Evolutionary conservation across 176 grass and related monocot genomes (phyloP).

Genomic region (Areca catechu): DNA sequence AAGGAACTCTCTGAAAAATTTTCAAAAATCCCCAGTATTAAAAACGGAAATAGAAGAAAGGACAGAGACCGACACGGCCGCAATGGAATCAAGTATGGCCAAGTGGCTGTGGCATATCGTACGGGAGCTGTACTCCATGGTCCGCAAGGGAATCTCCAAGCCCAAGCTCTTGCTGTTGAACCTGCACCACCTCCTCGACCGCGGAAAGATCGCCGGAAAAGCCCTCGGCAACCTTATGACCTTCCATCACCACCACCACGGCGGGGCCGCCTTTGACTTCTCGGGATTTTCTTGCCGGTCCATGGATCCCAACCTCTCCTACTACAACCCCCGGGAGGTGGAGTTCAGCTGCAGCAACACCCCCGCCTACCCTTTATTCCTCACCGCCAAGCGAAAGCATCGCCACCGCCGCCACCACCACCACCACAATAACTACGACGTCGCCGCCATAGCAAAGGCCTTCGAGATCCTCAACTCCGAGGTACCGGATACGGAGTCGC

Average conservation of each 20-base stretch:
- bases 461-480: constrained; percentile 63
- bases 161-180: constrained; percentile 64
- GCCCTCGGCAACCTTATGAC: constrained; percentile 39
- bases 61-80: not conserved
- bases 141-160: constrained; percentile 61
- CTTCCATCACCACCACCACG: constrained; percentile 14
- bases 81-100: constrained; percentile 45
- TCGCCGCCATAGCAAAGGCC: constrained; percentile 31
- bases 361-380: constrained; percentile 26
- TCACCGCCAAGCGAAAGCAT: constrained; percentile 21
- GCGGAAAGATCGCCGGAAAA: constrained; percentile 63
- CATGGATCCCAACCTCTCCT: constrained; percentile 14
- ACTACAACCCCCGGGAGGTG: constrained; percentile 39
- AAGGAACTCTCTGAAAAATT: constrained; percentile 1
- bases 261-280: not conserved
- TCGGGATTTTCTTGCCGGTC: constrained; percentile 7
- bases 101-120: constrained; percentile 48
- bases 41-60: not conserved
- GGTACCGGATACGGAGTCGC: not conserved
- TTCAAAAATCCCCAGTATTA: constrained; percentile 1
- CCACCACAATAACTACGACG: constrained; percentile 22
- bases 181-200: constrained; percentile 55
- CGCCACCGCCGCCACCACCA: constrained; percentile 14
- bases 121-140: constrained; percentile 62
- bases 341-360: constrained; percentile 95